Base-by-base conservation (phyloP, 805 yeast genomes). In the Jamesozyma piceae region DNA sequence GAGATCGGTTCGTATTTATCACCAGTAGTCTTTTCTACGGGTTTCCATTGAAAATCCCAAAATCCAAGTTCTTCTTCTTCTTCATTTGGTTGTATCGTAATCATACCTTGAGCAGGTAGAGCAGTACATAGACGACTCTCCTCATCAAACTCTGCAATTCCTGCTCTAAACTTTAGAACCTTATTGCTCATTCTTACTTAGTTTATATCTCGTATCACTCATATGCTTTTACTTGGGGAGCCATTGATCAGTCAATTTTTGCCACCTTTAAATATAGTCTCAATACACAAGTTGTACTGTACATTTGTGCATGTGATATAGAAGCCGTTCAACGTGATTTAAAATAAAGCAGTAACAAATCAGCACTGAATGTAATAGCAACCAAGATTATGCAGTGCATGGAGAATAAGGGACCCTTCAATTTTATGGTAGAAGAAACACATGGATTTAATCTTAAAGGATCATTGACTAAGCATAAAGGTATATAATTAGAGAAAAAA, bases 91-190 rank as follows among this genome's bases (percentile, higher is more conserved):
- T 53, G 51, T 22, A 63, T 55, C 22, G 47, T 50, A 18, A 60
- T 49, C 35, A 53, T 56, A 15, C 86, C 86, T 57, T 75, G 80
- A 52, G 67, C 69, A 17, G 76, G 76, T 53, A 66, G 65, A 42
- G 81, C 84, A 26, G 75, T 75, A 58, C 82, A 79, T 35, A 67
- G 54, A 30, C 72, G 64, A 11, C 75, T 69, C 26, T 72, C 75
- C 56, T 77, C 76, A 58, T 77, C 75, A 60, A 73, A 72, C 32
- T 68, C 71, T 19, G 79, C 81, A 50, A 72, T 71, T 35, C 84
- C 85, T 20, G 85, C 87, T 52, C 77, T 75, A 60, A 80, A 77
- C 49, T 65, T 74, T 38, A 43, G 22, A 33, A 43, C 42, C 35
- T 47, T 47, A 34, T 48, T 34, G 37, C 43, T 42, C 54, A 50